Percentiles rank a stretch among this genome's conserved stretches.
Conservation (phyloP, 176 grass and related monocot species). For the Hordeum marinum region DNA sequence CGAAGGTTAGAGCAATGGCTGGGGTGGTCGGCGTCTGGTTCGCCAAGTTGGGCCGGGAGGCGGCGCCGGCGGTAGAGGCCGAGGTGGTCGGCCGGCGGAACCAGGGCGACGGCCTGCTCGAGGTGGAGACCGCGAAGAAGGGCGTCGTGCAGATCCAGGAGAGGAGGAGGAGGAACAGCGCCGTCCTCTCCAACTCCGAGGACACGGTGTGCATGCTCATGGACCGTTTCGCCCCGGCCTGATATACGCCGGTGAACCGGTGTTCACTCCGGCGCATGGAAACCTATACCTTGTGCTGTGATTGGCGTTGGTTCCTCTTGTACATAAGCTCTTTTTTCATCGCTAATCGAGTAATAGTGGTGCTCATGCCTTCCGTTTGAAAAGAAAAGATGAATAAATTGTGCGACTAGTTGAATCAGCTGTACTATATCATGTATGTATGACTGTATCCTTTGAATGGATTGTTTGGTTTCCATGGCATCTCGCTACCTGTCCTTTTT, state of each 20-base stretch:
- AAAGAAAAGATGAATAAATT: background rate
- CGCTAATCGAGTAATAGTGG: background rate
- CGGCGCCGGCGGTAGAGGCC: background rate
- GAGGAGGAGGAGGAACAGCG: constrained; percentile 1
- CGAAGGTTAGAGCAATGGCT: constrained; percentile 15
- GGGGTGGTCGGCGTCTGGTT: constrained; percentile 32
- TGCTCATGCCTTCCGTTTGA: background rate
- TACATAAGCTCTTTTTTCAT: constrained; percentile 5
- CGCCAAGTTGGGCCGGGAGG: constrained; percentile 27
- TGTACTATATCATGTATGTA: background rate
- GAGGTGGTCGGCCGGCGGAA: background rate
- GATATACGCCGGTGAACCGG: background rate
- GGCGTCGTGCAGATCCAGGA: background rate
- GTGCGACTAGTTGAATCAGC: background rate
- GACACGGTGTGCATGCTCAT: constrained; percentile 42
- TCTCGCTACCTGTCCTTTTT: background rate
- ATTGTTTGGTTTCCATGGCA: background rate
- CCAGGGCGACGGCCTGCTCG: background rate
- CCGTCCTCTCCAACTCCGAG: constrained; percentile 44
- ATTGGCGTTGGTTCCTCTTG: background rate
- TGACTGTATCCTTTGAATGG: background rate
- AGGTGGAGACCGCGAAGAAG: background rate
- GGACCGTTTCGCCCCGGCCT: constrained; percentile 61
- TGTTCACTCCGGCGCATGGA: background rate
- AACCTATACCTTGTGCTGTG: background rate